Evolutionary conservation across 2,329 filamentous ascomycete genomes (phyloP), one percentile per base, ranked within the genome.

Genomic region (Aspergillus eucalypticola): DNA sequence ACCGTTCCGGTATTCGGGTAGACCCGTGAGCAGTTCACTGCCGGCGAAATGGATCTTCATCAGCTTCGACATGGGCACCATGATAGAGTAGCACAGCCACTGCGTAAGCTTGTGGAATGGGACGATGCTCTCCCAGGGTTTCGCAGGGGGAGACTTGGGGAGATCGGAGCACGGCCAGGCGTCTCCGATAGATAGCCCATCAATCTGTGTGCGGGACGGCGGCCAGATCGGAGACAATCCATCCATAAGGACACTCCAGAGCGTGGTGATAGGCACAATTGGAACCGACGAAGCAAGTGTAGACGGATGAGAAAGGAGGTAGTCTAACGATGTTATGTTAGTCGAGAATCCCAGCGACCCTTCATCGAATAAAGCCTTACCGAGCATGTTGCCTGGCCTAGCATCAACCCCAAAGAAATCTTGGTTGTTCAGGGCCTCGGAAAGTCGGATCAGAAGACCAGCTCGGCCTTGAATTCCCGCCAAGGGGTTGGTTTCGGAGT

Each of bases 101-200:
- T 96, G 92, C 0, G 92, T 96, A 38, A 96, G 84, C 78, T 96
- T 96, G 81, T 97, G 93, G 80, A 96, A 96, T 0, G 92, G 92
- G 10, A 94, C 86, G 69, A 96, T 94, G 67, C 84, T 88, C 73
- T 94, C 90, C 89, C 90, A 92, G 0, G 87, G 83, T 65, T 87
- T 81, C 6, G 84, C 84, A 66, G 88, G 82, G 75, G 89, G 87
- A 1, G 80, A 79, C 49, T 83, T 81, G 0, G 92, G 92, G 86
- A 98, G 91, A 32, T 88, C 86, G 10, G 85, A 87, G 77, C 93
- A 96, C 0, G 89, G 90, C 95, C 95, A 99, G 23, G 95, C 94
- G 73, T 99, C 95, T 58, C 95, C 95, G 15, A 99, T 86, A 0
- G 92, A 87, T 27, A 91, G 84, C 2, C 92, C 92, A 71, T 96